Evolutionary conservation across 169 alveolate genomes (phyloP).

Genomic region (Blepharisma undulans): DNA sequence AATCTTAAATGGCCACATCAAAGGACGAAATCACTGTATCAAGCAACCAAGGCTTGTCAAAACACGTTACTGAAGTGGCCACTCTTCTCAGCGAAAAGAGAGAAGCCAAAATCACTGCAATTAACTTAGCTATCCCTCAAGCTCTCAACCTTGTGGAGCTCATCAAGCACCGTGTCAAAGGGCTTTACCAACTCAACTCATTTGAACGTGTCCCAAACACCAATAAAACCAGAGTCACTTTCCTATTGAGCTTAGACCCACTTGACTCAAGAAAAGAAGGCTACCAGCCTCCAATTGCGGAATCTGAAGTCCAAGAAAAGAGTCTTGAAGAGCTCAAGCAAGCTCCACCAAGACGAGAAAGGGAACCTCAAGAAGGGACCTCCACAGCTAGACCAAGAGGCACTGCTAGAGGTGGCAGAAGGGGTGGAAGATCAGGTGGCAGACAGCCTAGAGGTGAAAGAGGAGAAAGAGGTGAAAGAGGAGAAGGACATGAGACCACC

Average conservation of each 20-base stretch:
- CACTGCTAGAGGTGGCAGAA: not conserved
- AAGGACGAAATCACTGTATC: conserved; percentile 33
- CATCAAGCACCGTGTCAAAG: conserved; percentile 25
- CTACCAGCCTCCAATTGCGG: conserved; percentile 8
- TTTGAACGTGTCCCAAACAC: conserved; percentile 18
- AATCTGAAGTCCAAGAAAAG: not conserved
- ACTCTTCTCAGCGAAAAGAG: not conserved
- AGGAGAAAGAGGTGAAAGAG: not conserved
- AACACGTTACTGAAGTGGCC: not conserved
- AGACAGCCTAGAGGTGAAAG: not conserved
- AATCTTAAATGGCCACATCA: too few relatives aligned
- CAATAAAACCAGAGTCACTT: conserved; percentile 26
- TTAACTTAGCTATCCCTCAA: conserved; percentile 5
- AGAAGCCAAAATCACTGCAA: conserved; percentile 28
- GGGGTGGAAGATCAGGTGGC: not conserved
- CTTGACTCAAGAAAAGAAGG: conserved; percentile 10
- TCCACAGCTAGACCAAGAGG: too few relatives aligned
- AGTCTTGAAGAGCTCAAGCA: not conserved
- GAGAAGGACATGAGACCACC: not conserved
- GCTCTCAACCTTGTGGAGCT: conserved; percentile 28
- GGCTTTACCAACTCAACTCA: conserved; percentile 1
- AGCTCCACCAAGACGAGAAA: conserved; percentile 10
- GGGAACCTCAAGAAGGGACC: not conserved
- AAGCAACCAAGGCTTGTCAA: conserved; percentile 8
- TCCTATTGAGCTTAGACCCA: not conserved